Conservation (phyloP, 345 rosid species). For the Ailanthus altissimus region DNA sequence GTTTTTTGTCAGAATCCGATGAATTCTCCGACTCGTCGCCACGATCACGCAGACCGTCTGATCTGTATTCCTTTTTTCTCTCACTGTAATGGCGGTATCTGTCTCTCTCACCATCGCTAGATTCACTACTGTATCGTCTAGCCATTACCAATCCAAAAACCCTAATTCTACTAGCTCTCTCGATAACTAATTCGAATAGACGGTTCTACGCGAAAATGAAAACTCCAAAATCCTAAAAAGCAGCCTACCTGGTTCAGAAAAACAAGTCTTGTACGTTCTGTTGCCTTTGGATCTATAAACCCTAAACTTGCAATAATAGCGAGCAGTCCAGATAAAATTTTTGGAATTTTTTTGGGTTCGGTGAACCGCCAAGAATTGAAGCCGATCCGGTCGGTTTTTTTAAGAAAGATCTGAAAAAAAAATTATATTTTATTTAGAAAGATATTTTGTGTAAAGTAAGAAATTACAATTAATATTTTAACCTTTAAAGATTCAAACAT, state of each 20-base stretch:
- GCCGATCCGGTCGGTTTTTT: not conserved
- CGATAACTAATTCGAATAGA: not conserved
- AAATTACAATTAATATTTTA: too few relatives aligned
- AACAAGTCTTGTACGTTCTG: not conserved
- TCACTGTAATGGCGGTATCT: not conserved
- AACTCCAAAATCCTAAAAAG: not conserved
- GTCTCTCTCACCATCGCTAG: slow-evolving; percentile 25
- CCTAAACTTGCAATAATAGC: not conserved
- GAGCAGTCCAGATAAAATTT: not conserved
- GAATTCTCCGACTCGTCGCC: slow-evolving; percentile 6
- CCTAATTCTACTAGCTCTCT: not conserved
- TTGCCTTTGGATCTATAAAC: slow-evolving; percentile 10
- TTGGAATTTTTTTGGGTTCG: not conserved
- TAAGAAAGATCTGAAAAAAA: not conserved
- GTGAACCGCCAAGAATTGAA: not conserved
- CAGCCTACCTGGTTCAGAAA: slow-evolving; percentile 9
- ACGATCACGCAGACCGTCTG: slow-evolving; percentile 3
- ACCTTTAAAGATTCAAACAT: too few relatives aligned
- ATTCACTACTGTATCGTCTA: slow-evolving; percentile 24
- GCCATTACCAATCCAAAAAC: slow-evolving; percentile 20
- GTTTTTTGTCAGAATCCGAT: slow-evolving; percentile 6
- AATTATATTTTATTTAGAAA: too few relatives aligned
- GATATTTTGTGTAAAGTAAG: too few relatives aligned
- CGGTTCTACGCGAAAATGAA: not conserved
- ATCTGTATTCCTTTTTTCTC: slow-evolving; percentile 9